Conservation (phyloP, 306 rosid species). For the Alnus glutinosa region DNA sequence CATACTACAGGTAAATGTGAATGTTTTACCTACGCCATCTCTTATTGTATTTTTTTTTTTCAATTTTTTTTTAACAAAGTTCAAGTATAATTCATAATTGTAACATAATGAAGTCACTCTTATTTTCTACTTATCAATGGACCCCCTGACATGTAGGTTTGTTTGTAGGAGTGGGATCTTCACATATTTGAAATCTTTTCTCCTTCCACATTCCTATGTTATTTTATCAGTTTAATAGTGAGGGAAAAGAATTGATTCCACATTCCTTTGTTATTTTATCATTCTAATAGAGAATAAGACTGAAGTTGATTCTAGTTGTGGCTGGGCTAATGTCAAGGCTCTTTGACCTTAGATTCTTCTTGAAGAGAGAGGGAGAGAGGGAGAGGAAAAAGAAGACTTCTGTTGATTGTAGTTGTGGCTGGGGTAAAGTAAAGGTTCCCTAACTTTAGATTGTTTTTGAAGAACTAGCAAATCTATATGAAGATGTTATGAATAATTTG, state of each 20-base stretch:
- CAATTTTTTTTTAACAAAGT: not conserved
- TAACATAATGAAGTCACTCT: not conserved
- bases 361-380: not conserved
- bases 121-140: not conserved
- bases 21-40: not conserved
- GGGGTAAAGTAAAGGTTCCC: not conserved
- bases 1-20: conserved; percentile 81
- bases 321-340: not conserved
- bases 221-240: not conserved
- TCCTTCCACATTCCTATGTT: not conserved
- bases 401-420: not conserved
- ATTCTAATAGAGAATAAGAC: not conserved
- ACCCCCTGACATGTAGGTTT: not conserved
- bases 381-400: not conserved
- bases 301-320: not conserved
- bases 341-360: not conserved
- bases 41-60: not conserved
- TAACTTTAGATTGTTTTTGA: not conserved
- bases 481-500: not conserved
- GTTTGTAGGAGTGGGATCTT: not conserved
- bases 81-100: not conserved
- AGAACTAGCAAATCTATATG: not conserved
- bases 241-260: not conserved
- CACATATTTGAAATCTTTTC: not conserved
- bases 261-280: not conserved